A percentile compares a stretch with the other conserved stretches of the same genome.
These are phyloP conservation scores for Bothriochloa decipiens DNA, from an alignment of 176 grass and related monocot genomes.

Conservation along the genomic window DNA sequence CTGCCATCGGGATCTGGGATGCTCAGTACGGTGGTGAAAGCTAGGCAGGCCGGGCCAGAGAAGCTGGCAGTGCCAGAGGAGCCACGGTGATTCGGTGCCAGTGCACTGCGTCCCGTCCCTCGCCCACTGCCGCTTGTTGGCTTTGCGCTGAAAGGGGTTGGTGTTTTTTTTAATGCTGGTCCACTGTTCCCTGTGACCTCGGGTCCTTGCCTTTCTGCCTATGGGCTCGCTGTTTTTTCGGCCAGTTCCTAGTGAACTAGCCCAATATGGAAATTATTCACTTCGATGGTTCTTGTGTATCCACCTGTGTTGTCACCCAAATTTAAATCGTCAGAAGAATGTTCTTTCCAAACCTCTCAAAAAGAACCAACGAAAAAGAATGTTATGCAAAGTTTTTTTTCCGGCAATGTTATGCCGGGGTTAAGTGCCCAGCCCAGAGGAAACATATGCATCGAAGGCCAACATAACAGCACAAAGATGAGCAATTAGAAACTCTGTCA, in stretches of 20 bases:
- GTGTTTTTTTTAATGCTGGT: constrained; percentile 26
- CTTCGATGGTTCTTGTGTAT: neutral
- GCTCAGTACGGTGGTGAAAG: constrained; percentile 44
- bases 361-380: neutral
- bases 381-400: neutral
- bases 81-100: constrained; percentile 28
- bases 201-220: neutral
- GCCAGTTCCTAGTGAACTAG: neutral
- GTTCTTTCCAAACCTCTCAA: neutral
- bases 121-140: constrained; percentile 38
- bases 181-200: neutral
- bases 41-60: constrained; percentile 13
- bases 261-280: constrained; percentile 25
- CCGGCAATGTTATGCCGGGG: neutral
- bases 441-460: neutral
- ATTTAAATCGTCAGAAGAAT: neutral
- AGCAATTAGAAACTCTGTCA: neutral
- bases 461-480: neutral
- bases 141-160: constrained; percentile 48
- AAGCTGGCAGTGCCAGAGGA: constrained; percentile 3
- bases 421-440: neutral
- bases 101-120: neutral
- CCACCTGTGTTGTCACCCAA: neutral
- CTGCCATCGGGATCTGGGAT: constrained; percentile 67
- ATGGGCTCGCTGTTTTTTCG: neutral